These are phyloP conservation scores for Limnanthes douglasii DNA, from an alignment of 345 rosid genomes.

Conservation along the genomic window DNA sequence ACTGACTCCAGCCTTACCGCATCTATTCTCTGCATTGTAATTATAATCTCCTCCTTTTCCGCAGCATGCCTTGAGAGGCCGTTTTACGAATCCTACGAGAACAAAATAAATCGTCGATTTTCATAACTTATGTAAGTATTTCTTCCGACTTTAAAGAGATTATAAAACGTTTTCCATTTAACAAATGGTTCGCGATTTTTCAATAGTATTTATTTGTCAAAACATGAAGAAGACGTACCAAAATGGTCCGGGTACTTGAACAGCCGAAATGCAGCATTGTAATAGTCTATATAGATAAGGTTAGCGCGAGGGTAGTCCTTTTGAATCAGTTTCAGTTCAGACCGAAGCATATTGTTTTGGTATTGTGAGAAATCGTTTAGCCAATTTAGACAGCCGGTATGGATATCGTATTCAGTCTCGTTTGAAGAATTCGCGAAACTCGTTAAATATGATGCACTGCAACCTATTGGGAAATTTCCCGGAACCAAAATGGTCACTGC, in stretches of 20 bases:
- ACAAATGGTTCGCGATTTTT: background rate
- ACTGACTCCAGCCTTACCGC: slow-evolving; percentile 12
- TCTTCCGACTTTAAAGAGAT: too few relatives aligned
- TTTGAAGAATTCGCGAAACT: slow-evolving; percentile 8
- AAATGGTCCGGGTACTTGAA: slow-evolving; percentile 17
- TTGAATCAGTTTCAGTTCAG: slow-evolving; percentile 9
- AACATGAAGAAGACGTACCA: slow-evolving; percentile 12
- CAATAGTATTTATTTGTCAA: background rate
- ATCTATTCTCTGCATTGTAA: slow-evolving; percentile 9
- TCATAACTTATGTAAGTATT: background rate
- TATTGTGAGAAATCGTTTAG: slow-evolving; percentile 18
- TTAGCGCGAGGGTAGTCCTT: slow-evolving; percentile 15
- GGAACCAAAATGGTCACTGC: slow-evolving; percentile 31
- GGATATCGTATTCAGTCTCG: slow-evolving; percentile 14
- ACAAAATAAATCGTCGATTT: too few relatives aligned
- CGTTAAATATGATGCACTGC: slow-evolving; percentile 16
- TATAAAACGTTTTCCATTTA: too few relatives aligned
- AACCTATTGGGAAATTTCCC: slow-evolving; percentile 27
- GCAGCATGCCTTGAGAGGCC: slow-evolving; percentile 25
- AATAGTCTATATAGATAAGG: slow-evolving; percentile 22
- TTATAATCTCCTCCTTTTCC: slow-evolving; percentile 31
- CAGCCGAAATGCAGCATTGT: slow-evolving; percentile 14
- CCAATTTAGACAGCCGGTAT: slow-evolving; percentile 27
- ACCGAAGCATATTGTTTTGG: slow-evolving; percentile 24
- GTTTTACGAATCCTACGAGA: slow-evolving; percentile 14